Percentiles rank a stretch among this genome's conserved stretches.
Evolutionary conservation across 257 asterid species (phyloP).

Genomic region (Solanum arcanum): DNA sequence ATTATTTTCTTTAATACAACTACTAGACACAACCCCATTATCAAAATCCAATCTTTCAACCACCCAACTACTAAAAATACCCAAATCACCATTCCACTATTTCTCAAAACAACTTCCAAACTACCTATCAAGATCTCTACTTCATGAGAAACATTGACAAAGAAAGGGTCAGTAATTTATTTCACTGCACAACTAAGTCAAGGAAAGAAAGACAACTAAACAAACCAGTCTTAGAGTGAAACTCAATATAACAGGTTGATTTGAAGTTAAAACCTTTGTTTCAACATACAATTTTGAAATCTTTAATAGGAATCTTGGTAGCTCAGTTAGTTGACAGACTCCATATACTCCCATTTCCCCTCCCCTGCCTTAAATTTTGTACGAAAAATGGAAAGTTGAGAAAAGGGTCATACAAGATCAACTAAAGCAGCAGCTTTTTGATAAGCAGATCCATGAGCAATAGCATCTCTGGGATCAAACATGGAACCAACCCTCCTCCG

Average conservation of each 20-base stretch:
- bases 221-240: not conserved
- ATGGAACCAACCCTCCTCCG: constrained; percentile 4
- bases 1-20: not conserved
- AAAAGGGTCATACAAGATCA: constrained; percentile 59
- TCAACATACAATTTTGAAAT: not conserved
- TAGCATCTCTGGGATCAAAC: constrained; percentile 48
- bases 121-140: not conserved
- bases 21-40: not conserved
- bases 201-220: not conserved
- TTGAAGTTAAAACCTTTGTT: not conserved
- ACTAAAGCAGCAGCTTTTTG: constrained; percentile 93
- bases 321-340: not conserved
- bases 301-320: not conserved
- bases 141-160: not conserved
- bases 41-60: not conserved
- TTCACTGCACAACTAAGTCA: not conserved
- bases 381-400: not conserved
- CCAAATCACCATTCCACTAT: not conserved
- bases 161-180: not conserved
- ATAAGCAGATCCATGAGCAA: constrained; percentile 72
- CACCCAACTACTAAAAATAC: not conserved
- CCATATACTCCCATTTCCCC: not conserved
- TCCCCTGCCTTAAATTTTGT: not conserved
- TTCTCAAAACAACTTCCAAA: not conserved
- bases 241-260: not conserved